Base-by-base conservation (phyloP, 2,329 filamentous ascomycete genomes). In the Diplodia corticola region DNA sequence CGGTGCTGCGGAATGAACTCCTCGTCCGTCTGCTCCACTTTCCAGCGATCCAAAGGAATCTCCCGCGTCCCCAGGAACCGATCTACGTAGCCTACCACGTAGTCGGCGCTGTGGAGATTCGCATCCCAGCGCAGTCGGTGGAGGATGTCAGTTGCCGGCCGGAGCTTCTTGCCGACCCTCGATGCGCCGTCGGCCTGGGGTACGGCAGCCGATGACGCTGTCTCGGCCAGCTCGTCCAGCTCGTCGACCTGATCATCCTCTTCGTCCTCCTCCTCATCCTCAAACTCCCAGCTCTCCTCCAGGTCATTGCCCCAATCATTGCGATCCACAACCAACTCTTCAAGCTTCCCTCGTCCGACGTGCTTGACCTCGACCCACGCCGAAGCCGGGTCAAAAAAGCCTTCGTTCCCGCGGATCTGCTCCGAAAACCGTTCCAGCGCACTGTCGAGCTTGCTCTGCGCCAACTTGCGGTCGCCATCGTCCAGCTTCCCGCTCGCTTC, bases 1-100 rank as follows among this genome's bases (percentile, higher is more conserved):
- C 82, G 76, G 73, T 84, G 81, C 69, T 80, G 77, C 4, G 82
- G 82, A 57, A 84, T 82, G 66, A 83, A 84, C 46, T 84, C 81
- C 67, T 84, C 82, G 15, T 83, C 73, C 13, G 81, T 83, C 10
- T 76, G 76, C 40, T 82, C 80, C 44, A 72, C 75, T 65, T 81
- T 79, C 82, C 82, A 84, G 4, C 74, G 72, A 22, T 75, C 74
- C n/a, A 82, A 71, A 17, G 73, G 69, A 26, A 79, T 75, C 73
- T 83, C 82, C 64, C 78, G 71, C 48, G 78, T 73, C 0, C 80
- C 81, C 24, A 76, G 70, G 66, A 84, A 84, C 17, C 81, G 76
- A 69, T 84, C 82, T 7, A 79, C 69, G 67, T 84, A 84, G 6
- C 80, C 82, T 50, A 84, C 77, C 12, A 81, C 71, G 70, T 79